Conservation (phyloP, 2,329 filamentous ascomycete genomes). For the Parastagonospora nodorum region DNA sequence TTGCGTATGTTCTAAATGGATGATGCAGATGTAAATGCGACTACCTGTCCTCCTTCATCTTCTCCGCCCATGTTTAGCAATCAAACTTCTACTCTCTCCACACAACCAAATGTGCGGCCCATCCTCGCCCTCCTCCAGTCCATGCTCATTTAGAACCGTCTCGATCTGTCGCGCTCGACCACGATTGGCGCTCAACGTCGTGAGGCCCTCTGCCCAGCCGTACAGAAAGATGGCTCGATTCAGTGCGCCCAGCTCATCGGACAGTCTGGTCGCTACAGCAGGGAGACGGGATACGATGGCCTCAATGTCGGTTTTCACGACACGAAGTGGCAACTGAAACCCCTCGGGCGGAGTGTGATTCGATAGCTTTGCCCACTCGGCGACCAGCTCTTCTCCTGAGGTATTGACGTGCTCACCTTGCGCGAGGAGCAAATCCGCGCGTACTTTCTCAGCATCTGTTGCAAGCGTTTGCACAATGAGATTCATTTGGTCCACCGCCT, state of each 20-base stretch:
- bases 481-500: slow-evolving; percentile 68
- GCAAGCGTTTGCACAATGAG: slow-evolving; percentile 47
- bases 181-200: slow-evolving; percentile 74
- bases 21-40: background rate
- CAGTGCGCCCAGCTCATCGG: slow-evolving; percentile 60
- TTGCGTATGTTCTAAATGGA: background rate
- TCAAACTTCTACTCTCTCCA: slow-evolving; percentile 67
- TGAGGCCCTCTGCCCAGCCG: slow-evolving; percentile 67
- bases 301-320: slow-evolving; percentile 56
- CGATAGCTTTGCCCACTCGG: slow-evolving; percentile 51
- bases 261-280: slow-evolving; percentile 50
- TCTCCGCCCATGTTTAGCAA: slow-evolving; percentile 59
- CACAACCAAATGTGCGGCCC: slow-evolving; percentile 70
- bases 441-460: slow-evolving; percentile 51
- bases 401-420: slow-evolving; percentile 37
- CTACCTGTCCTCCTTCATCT: slow-evolving; percentile 6
- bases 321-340: slow-evolving; percentile 66
- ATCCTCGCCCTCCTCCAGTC: slow-evolving; percentile 55
- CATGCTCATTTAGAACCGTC: slow-evolving; percentile 58
- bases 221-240: slow-evolving; percentile 74
- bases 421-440: slow-evolving; percentile 64
- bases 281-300: slow-evolving; percentile 48
- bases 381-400: slow-evolving; percentile 18
- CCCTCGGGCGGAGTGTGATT: slow-evolving; percentile 58
- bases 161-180: slow-evolving; percentile 71